Evolutionary conservation across 2,329 filamentous ascomycete genomes (phyloP).

Genomic region (Colletotrichum eleusines): DNA sequence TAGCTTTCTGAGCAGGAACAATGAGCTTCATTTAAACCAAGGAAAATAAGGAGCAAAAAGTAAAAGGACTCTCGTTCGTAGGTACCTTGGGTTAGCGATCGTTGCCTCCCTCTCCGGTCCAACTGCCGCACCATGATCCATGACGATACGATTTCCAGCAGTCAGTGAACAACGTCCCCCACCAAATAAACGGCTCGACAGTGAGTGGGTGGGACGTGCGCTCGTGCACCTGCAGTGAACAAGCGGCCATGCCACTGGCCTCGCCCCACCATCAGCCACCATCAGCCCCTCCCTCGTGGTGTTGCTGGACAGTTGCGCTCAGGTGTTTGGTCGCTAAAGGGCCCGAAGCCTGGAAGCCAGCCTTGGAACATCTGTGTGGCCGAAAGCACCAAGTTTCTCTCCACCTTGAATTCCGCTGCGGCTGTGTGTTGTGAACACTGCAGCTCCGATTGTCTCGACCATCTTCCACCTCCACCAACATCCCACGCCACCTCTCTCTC

Average conservation of each 20-base stretch:
- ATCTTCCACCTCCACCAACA: conserved; percentile 9
- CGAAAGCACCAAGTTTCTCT: conserved; percentile 27
- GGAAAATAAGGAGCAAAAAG: not conserved
- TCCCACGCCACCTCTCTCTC: conserved; percentile 25
- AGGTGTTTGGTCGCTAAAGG: not conserved
- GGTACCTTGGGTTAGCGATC: too few species aligned
- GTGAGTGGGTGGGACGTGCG: conserved; percentile 7
- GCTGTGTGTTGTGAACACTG: conserved; percentile 21
- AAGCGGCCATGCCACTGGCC: conserved; percentile 5
- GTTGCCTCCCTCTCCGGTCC: not conserved
- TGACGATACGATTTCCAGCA: not conserved
- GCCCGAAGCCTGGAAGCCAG: not conserved
- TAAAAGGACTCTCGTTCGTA: too few species aligned
- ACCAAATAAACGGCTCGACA: not conserved
- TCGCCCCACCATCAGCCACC: conserved; percentile 9
- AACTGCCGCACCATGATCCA: not conserved
- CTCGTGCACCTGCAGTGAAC: not conserved
- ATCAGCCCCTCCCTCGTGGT: too few species aligned
- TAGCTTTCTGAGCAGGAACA: not conserved
- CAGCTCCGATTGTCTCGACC: conserved; percentile 33
- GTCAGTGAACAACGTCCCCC: not conserved
- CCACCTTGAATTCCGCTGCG: conserved; percentile 13
- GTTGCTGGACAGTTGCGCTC: not conserved
- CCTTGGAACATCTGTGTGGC: conserved; percentile 38
- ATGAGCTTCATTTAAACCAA: not conserved